Evolutionary conservation across 768 basidiomycete species (phyloP).

Genomic region (Suillus spraguei): DNA sequence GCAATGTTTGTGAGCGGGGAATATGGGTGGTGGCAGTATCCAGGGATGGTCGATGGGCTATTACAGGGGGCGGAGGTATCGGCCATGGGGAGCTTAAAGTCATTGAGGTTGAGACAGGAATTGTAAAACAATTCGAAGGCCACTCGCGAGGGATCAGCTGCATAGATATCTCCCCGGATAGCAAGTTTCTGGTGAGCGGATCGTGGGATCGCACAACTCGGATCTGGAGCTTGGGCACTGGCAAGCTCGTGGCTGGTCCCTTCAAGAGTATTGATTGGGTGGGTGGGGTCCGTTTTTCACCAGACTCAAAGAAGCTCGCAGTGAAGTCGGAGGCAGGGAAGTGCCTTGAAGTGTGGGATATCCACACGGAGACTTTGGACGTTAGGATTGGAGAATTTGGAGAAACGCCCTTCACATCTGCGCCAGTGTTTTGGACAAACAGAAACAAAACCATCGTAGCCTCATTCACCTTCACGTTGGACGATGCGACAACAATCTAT

Average conservation of each 20-base stretch:
- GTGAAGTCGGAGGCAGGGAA: not conserved
- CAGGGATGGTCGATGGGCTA: not conserved
- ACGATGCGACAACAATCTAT: not conserved
- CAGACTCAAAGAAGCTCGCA: not conserved
- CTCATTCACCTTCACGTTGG: not conserved
- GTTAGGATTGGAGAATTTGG: not conserved
- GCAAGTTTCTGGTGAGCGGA: not conserved
- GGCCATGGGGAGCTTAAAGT: not conserved
- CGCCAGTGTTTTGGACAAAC: constrained; percentile 1
- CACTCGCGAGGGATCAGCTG: not conserved
- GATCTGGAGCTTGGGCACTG: constrained; percentile 1
- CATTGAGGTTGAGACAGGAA: not conserved
- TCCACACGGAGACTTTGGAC: not conserved
- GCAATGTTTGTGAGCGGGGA: not conserved
- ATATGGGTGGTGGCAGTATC: not conserved
- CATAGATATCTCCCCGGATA: constrained; percentile 1
- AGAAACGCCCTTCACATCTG: not conserved
- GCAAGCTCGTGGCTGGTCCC: not conserved
- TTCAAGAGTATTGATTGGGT: not conserved
- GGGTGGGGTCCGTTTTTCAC: not conserved
- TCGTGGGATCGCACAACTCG: not conserved
- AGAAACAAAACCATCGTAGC: not conserved
- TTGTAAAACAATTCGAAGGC: not conserved
- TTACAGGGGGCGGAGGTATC: not conserved
- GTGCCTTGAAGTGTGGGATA: constrained; percentile 3